A percentile compares a stretch with the other conserved stretches of the same genome.
Evolutionary conservation across 106 monocot species (phyloP).

Genomic region (Dactylorhiza incarnata): DNA sequence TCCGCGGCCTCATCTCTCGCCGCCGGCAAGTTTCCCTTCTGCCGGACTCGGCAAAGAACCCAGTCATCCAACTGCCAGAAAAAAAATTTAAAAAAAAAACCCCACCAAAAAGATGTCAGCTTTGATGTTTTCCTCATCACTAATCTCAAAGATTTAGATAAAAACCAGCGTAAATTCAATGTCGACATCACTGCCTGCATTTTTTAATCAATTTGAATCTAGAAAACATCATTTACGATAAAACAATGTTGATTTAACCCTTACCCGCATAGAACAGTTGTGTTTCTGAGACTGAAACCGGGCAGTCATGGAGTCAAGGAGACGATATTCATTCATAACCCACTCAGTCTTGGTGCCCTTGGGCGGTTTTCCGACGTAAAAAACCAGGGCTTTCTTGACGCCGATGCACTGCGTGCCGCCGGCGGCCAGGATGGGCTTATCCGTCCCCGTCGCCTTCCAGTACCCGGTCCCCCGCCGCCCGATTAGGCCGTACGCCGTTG

Average conservation of each 20-base stretch:
- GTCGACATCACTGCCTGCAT: too few relatives aligned
- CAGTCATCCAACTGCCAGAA: constrained; percentile 17
- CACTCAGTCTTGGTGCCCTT: not conserved
- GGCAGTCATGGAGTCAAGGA: not conserved
- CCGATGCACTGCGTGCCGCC: too few relatives aligned
- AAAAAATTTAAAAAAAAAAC: not conserved
- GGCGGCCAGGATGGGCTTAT: too few relatives aligned
- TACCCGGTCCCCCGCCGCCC: too few relatives aligned
- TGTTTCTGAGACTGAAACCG: not conserved
- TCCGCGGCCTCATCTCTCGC: not conserved
- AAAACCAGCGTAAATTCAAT: not conserved
- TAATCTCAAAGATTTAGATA: not conserved
- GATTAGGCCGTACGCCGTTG: too few relatives aligned
- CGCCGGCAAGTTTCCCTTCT: constrained; percentile 4
- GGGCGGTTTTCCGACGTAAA: not conserved
- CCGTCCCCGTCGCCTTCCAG: too few relatives aligned
- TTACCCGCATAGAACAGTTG: not conserved
- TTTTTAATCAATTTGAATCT: not conserved
- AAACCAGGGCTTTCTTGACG: not conserved
- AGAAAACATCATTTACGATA: not conserved
- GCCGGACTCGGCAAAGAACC: constrained; percentile 19
- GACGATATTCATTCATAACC: constrained; percentile 7
- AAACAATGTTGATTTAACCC: not conserved
- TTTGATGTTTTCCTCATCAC: not conserved
- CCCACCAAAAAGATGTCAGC: too few relatives aligned